Base-by-base conservation (phyloP, 2,329 filamentous ascomycete genomes). In the Beauveria sp. region DNA sequence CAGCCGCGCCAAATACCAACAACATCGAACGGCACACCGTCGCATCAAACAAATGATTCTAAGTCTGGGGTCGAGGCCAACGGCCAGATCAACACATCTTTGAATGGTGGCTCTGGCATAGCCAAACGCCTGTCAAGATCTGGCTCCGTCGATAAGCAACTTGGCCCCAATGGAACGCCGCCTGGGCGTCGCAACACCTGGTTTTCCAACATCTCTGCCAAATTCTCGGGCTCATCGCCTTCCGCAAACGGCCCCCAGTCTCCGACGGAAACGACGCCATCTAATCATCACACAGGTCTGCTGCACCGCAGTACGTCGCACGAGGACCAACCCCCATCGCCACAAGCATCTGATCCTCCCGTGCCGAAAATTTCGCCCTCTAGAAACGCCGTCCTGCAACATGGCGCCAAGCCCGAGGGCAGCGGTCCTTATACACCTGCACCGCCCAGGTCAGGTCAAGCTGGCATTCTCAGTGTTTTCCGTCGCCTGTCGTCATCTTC, bases 151-250 rank as follows among this genome's bases (percentile, higher is more conserved):
- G 74, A 76, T 10, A 74, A 71, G 62, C 67, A 68, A 45, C 62
- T 46, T 42, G 63, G 65, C 24, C 63, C 67, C 58, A 65, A 67
- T 60, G 67, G 70, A 61, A 70, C 74, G 43, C 74, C 77, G 2
- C 73, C 77, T 8, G 76, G 79, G 51, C 80, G 85, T 58, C 83
- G 91, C 65, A 87, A 86, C 64, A 96, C 93, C 16, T 99, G 95
- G 95, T 93, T 98, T 70, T 91, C 90, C 61, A 96, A 86, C 70
- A 86, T 98, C 66, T 96, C 91, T 65, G 93, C 91, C 66, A 97
- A 96, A 72, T 96, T 98, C 77, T 92, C 90, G 3, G 86, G 85
- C 30, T 78, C 78, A 20, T 72, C 68, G n/a, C 65, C 70, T 28
- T 64, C 70, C 67, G 58, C 72, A 34, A 74, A 73, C 34, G 59